Conservation (phyloP, 352 stramenopile genomes). For the Peronospora farinosa region DNA sequence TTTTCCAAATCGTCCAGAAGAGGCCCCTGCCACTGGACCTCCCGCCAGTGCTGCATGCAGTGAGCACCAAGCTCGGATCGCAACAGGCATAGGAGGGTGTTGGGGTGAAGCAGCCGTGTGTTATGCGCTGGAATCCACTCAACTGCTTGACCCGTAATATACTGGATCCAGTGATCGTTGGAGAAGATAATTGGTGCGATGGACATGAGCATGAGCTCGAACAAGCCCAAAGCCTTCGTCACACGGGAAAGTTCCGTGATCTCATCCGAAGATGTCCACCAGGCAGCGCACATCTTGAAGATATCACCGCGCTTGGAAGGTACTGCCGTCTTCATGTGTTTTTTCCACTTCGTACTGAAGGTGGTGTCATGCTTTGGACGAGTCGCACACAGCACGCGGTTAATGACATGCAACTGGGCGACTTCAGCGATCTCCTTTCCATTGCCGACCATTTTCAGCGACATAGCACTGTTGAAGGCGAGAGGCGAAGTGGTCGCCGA, state of each 20-base stretch:
- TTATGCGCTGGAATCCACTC: not conserved
- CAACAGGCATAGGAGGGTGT: not conserved
- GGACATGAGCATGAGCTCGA: conserved; percentile 1
- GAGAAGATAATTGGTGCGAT: not conserved
- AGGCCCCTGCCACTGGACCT: not conserved
- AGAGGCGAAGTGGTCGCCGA: not conserved
- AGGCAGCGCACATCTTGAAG: too few species aligned
- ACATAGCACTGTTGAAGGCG: not conserved
- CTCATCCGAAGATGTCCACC: not conserved
- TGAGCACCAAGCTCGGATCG: not conserved
- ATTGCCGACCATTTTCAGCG: not conserved
- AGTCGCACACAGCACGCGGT: not conserved
- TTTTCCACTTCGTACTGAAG: conserved; percentile 2
- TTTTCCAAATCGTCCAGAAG: not conserved
- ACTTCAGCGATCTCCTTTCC: not conserved
- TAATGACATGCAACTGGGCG: not conserved
- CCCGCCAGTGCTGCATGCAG: not conserved
- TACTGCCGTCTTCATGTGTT: too few species aligned
- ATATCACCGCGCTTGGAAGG: too few species aligned
- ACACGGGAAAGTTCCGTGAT: not conserved
- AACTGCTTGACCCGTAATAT: not conserved
- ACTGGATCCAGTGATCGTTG: conserved; percentile 1
- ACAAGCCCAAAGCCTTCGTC: not conserved
- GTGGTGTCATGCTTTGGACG: not conserved
- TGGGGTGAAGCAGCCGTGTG: not conserved